Evolutionary conservation across 306 rosid species (phyloP).

Genomic region (Carpinus fangiana): DNA sequence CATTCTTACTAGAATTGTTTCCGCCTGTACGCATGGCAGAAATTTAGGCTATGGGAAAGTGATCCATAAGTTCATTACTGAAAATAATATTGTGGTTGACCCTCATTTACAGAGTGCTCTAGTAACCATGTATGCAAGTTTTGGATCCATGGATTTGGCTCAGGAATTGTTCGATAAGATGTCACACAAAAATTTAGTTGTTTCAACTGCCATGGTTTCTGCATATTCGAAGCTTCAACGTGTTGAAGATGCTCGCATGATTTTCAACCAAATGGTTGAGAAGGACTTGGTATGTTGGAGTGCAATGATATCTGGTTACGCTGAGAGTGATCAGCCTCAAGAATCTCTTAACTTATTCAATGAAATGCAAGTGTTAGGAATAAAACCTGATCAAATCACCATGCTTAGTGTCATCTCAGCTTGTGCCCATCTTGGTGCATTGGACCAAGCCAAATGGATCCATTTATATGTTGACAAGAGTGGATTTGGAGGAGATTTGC

Average conservation of each 20-base stretch:
- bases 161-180: slow-evolving; percentile 47
- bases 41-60: slow-evolving; percentile 42
- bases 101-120: slow-evolving; percentile 62
- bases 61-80: slow-evolving; percentile 43
- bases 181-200: slow-evolving; percentile 48
- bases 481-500: slow-evolving; percentile 53
- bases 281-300: slow-evolving; percentile 83
- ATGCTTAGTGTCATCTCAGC: slow-evolving; percentile 79
- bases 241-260: slow-evolving; percentile 53
- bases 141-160: slow-evolving; percentile 76
- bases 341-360: slow-evolving; percentile 68
- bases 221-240: slow-evolving; percentile 65
- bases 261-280: slow-evolving; percentile 62
- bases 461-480: slow-evolving; percentile 52
- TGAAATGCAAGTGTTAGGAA: slow-evolving; percentile 48
- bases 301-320: slow-evolving; percentile 79
- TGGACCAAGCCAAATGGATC: slow-evolving; percentile 60
- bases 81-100: slow-evolving; percentile 37
- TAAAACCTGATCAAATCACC: slow-evolving; percentile 67
- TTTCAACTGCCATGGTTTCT: slow-evolving; percentile 75
- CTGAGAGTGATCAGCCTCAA: slow-evolving; percentile 70
- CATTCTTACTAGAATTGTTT: slow-evolving; percentile 61
- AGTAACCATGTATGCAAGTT: slow-evolving; percentile 64
- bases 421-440: slow-evolving; percentile 67
- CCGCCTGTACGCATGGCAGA: slow-evolving; percentile 65